A percentile compares a stretch with the other conserved stretches of the same genome.
Conservation (phyloP, 108 stramenopile species). For the Halocafeteria seosinensis region DNA sequence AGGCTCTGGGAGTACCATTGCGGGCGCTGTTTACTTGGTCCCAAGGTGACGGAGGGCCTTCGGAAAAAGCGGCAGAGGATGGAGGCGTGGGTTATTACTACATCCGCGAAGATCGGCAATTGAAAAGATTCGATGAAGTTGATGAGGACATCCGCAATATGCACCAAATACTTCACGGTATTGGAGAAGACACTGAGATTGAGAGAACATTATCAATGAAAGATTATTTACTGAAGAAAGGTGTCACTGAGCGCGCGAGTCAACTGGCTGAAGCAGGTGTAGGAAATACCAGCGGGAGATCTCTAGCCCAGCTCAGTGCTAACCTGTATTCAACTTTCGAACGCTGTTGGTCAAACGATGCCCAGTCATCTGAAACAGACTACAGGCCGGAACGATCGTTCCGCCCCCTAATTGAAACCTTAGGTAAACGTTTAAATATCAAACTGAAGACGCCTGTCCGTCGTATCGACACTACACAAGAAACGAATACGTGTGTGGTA, state of each 20-base stretch:
- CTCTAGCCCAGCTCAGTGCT: background rate
- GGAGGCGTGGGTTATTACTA: conserved; percentile 13
- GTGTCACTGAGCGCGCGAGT: background rate
- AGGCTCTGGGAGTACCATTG: background rate
- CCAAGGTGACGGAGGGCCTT: conserved; percentile 12
- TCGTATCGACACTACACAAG: background rate
- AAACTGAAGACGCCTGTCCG: background rate
- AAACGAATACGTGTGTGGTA: background rate
- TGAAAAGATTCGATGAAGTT: conserved; percentile 3
- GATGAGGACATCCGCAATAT: conserved; percentile 4
- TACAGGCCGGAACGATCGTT: background rate
- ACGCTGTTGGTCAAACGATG: background rate
- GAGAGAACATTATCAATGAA: background rate
- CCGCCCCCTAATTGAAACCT: background rate
- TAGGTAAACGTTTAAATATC: background rate
- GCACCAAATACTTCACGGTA: background rate
- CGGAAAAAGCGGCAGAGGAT: conserved; percentile 7
- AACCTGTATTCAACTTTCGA: background rate
- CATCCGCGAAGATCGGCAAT: background rate
- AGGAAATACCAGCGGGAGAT: background rate
- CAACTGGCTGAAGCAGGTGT: background rate
- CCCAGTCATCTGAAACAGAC: background rate
- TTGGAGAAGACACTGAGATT: background rate
- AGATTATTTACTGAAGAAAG: background rate
- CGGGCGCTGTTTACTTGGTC: conserved; percentile 11